These are phyloP conservation scores for Singerocomus rubriflavus DNA, from an alignment of 1,284 basidiomycete species.

Conservation along the genomic window DNA sequence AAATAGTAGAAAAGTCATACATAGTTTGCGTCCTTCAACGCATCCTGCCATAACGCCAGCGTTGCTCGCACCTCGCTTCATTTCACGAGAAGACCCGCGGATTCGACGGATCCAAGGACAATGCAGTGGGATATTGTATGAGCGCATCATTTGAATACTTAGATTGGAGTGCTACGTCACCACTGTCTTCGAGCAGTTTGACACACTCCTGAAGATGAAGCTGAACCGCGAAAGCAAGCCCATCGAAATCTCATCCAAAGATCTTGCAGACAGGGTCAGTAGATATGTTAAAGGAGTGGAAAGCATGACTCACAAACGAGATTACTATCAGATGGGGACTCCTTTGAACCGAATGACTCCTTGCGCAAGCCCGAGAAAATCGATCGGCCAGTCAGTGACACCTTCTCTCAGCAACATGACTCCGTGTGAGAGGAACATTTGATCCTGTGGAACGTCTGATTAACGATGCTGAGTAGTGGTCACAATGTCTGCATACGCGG, in stretches of 20 bases:
- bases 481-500: neutral
- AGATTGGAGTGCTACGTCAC: neutral
- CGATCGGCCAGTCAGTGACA: neutral
- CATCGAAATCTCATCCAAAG: neutral
- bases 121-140: neutral
- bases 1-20: neutral
- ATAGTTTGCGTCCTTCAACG: constrained; percentile 4
- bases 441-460: neutral
- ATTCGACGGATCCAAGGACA: neutral
- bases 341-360: neutral
- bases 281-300: too few species aligned
- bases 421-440: neutral
- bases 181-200: neutral
- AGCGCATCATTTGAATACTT: neutral
- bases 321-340: neutral
- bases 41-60: neutral
- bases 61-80: constrained; percentile 5
- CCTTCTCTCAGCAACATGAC: neutral
- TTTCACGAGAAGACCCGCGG: constrained; percentile 8
- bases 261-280: neutral
- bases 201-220: neutral
- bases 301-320: neutral
- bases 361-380: neutral
- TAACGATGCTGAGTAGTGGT: too few species aligned
- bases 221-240: neutral